Conservation (phyloP, 352 stramenopile species). For the Phytophthora agathidicida region DNA sequence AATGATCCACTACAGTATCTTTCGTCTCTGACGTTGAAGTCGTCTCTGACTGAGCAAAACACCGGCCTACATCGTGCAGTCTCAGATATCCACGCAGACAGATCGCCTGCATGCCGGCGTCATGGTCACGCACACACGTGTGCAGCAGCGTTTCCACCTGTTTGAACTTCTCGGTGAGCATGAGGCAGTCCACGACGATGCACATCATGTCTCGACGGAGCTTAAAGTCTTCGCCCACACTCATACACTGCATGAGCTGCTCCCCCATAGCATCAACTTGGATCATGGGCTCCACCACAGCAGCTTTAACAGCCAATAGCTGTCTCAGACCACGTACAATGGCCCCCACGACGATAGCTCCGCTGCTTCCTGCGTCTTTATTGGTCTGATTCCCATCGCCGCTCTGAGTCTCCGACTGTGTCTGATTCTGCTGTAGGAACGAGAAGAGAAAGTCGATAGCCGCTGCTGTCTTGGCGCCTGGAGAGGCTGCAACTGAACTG, state of each 20-base stretch:
- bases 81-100: conserved; percentile 63
- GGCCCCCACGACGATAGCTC: conserved; percentile 65
- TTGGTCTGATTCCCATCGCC: conserved; percentile 19
- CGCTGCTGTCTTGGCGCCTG: conserved; percentile 49
- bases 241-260: conserved; percentile 82
- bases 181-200: conserved; percentile 76
- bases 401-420: conserved; percentile 14
- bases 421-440: conserved; percentile 74
- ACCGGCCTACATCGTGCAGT: conserved; percentile 46
- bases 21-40: neutral
- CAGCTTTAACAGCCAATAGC: conserved; percentile 62
- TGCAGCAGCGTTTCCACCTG: conserved; percentile 51
- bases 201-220: conserved; percentile 73
- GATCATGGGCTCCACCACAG: conserved; percentile 82
- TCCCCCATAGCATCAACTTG: conserved; percentile 80
- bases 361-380: conserved; percentile 24
- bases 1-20: conserved; percentile 23
- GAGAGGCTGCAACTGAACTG: conserved; percentile 51
- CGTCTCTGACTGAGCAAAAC: conserved; percentile 11
- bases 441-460: conserved; percentile 86
- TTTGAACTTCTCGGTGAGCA: conserved; percentile 43
- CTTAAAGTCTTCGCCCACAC: conserved; percentile 76
- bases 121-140: conserved; percentile 62
- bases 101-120: conserved; percentile 56
- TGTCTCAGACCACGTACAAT: conserved; percentile 68